Base-by-base conservation (phyloP, 306 rosid genomes). In the Notholithocarpus densiflorus region DNA sequence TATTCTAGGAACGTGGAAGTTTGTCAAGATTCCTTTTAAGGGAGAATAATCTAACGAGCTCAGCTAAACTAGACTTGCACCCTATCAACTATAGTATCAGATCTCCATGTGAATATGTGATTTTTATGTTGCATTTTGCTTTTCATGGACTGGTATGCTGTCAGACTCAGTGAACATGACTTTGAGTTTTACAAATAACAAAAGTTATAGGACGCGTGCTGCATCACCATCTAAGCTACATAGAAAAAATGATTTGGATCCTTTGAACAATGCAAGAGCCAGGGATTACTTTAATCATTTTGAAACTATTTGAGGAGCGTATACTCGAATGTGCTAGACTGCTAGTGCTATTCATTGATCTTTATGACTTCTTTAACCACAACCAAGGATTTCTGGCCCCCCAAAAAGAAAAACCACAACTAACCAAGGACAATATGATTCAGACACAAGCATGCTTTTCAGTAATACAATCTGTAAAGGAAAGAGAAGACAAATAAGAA, bases 361-460 rank as follows among this genome's bases (percentile, higher is more conserved):
- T 62, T 40, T 14, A 19, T 56, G 65, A 62, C 84, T 60, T 26
- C 72, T 56, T 66, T 37, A 34, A 71, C 60, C 75, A 79, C 81
- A 70, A 51, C 79, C 48, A 74, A 72, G 76, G 81, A 72, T 85
- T 12, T 48, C 14, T 48, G 53, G 53, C 53, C 53, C 53, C 53
- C 53, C 1, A 3, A 45, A 48, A 48, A 48, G 45, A 40, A 40
- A 40, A 40, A 40, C 11, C 45, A 40, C 12, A 2, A 8, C 45
- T 81, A 70, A 55, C 79, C 37, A 74, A 72, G 79, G 81, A 72
- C 86, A 84, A 83, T 62, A 79, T 84, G 83, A 84, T 83, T 73
- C 20, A 51, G 60, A 68, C 80, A 66, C 55, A 82, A 53, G 80
- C n/a, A 56, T 80, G 87, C 86, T 87, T 88, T 90, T 76, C 84